Percentiles rank a stretch among this genome's conserved stretches.
Conservation (phyloP, 768 basidiomycete genomes). For the Podaxis mareebaensis region DNA sequence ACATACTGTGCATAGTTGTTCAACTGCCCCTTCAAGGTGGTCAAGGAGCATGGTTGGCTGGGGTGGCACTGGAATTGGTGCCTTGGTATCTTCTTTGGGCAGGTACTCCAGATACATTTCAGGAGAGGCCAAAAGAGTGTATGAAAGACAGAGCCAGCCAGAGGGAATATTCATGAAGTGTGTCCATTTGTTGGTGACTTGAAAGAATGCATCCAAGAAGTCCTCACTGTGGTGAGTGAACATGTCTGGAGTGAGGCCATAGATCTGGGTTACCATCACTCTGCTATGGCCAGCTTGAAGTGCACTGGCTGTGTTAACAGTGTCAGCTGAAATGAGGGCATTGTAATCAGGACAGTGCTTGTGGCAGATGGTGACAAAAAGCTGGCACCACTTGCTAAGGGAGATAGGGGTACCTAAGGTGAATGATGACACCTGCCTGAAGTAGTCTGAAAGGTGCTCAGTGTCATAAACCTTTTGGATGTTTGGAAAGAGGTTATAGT, state of each 20-base stretch:
- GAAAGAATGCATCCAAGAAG: neutral
- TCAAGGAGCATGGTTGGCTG: neutral
- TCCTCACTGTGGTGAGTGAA: constrained; percentile 7
- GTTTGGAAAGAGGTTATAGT: neutral
- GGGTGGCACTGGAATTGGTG: neutral
- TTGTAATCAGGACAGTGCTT: constrained; percentile 16
- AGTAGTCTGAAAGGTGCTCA: neutral
- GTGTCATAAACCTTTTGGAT: neutral
- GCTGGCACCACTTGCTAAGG: constrained; percentile 16
- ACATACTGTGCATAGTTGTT: too few species aligned
- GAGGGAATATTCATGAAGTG: neutral
- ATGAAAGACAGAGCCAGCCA: neutral
- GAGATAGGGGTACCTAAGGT: neutral
- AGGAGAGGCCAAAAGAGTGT: neutral
- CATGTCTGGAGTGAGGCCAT: constrained; percentile 29
- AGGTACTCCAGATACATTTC: neutral
- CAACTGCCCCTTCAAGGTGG: too few species aligned
- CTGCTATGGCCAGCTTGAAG: constrained; percentile 28
- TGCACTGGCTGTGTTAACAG: constrained; percentile 20
- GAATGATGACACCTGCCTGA: neutral
- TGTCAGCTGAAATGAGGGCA: constrained; percentile 4
- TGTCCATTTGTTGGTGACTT: neutral
- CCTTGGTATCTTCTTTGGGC: neutral
- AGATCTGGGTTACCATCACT: constrained; percentile 24
- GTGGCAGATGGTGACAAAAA: constrained; percentile 24